Evolutionary conservation across 169 alveolate genomes (phyloP).

Genomic region (Plasmodium fragile): DNA sequence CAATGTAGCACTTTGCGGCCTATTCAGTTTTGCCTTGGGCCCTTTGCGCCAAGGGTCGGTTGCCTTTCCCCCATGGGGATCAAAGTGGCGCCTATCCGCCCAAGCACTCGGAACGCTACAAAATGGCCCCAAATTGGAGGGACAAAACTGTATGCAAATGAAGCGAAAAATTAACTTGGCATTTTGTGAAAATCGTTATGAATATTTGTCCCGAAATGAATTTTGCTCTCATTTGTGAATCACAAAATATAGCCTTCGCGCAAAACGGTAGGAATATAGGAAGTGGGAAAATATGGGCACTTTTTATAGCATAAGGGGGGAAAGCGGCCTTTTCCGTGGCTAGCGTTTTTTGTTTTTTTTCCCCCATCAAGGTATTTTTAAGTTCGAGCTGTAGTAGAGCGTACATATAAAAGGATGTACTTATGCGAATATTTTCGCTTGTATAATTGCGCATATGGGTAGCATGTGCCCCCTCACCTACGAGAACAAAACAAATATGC

Average conservation of each 20-base stretch:
- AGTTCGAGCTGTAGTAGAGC: background rate
- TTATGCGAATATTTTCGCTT: background rate
- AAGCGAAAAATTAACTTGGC: background rate
- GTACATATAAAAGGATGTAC: background rate
- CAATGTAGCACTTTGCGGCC: background rate
- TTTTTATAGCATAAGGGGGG: background rate
- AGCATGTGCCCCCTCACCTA: background rate
- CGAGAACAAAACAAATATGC: background rate
- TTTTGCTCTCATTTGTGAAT: background rate
- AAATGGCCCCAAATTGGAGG: background rate
- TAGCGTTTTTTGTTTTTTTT: background rate
- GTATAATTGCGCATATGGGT: background rate
- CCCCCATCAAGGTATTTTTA: background rate
- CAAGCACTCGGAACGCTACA: background rate
- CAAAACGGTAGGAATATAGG: background rate
- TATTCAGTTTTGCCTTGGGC: background rate
- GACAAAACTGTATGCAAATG: background rate
- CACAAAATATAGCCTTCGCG: background rate
- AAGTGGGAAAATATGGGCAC: background rate
- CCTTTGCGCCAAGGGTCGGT: background rate
- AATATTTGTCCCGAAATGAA: background rate
- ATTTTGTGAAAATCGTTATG: background rate
- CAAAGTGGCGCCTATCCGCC: background rate
- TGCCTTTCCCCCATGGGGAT: background rate
- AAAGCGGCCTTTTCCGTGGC: background rate